Conservation (phyloP, 495 filamentous ascomycete species). For the Talaromyces borbonicus region DNA sequence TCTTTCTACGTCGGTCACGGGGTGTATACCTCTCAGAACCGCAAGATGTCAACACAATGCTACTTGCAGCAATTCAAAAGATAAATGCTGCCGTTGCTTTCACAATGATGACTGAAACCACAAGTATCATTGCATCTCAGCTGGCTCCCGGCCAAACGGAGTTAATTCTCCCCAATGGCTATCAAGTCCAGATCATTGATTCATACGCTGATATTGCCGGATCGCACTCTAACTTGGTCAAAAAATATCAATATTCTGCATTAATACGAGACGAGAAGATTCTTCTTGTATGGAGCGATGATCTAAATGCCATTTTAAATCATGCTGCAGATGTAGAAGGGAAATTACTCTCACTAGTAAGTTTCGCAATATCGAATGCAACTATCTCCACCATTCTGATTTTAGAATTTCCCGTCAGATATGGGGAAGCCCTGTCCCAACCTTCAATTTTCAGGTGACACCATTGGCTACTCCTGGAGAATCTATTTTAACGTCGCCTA, state of each 20-base stretch:
- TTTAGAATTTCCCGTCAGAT: neutral
- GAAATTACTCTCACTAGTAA: conserved; percentile 18
- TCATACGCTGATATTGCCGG: conserved; percentile 17
- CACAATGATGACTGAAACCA: conserved; percentile 28
- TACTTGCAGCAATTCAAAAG: conserved; percentile 16
- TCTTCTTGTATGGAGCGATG: conserved; percentile 29
- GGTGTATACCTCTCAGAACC: conserved; percentile 9
- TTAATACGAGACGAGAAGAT: conserved; percentile 24
- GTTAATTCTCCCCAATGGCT: conserved; percentile 20
- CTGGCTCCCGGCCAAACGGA: conserved; percentile 25
- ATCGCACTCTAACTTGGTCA: conserved; percentile 11
- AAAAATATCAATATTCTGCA: conserved; percentile 19
- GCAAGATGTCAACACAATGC: conserved; percentile 5
- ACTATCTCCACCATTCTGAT: conserved; percentile 4
- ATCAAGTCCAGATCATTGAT: conserved; percentile 22
- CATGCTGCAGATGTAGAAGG: conserved; percentile 26
- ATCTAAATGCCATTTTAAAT: conserved; percentile 22
- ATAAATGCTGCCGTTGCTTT: conserved; percentile 23
- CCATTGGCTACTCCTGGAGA: conserved; percentile 6
- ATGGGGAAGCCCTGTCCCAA: conserved; percentile 7
- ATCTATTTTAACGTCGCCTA: conserved; percentile 5
- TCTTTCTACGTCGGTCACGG: conserved; percentile 8
- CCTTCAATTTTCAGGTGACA: conserved; percentile 11
- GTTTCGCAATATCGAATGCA: neutral
- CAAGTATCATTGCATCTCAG: conserved; percentile 18